Evolutionary conservation across 1,284 basidiomycete genomes (phyloP).

Genomic region (Neonothopanus nambi): DNA sequence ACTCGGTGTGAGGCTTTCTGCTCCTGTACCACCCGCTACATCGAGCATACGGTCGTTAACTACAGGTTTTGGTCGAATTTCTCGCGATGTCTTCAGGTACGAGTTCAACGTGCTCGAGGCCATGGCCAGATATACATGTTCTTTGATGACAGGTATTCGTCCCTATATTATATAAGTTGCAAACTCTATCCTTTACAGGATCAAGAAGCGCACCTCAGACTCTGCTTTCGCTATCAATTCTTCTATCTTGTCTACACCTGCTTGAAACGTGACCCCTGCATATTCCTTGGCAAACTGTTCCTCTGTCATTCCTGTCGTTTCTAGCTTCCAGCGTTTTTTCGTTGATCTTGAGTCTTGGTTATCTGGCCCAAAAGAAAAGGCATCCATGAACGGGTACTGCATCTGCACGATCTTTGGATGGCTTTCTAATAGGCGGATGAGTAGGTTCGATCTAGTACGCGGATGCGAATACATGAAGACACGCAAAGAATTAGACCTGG

Average conservation of each 20-base stretch:
- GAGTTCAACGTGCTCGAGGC: constrained; percentile 1
- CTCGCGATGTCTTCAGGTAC: not conserved
- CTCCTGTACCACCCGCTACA: not conserved
- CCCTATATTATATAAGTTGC: not conserved
- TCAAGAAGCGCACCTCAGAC: not conserved
- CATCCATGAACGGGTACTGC: constrained; percentile 1
- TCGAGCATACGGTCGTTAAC: constrained; percentile 8
- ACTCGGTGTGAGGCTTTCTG: not conserved
- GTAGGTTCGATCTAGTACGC: constrained; percentile 7
- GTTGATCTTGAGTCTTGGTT: not conserved
- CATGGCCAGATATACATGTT: not conserved
- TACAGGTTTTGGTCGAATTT: not conserved
- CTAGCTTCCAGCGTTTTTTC: not conserved
- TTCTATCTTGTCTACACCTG: constrained; percentile 1
- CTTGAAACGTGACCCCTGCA: not conserved
- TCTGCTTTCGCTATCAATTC: constrained; percentile 5
- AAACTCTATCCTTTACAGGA: not conserved
- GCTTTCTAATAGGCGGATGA: constrained; percentile 4
- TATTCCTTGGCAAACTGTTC: constrained; percentile 2
- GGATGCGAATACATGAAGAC: constrained; percentile 8
- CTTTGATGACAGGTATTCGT: constrained; percentile 6
- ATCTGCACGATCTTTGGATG: not conserved
- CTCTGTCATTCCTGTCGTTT: constrained; percentile 1
- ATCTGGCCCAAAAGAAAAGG: not conserved
- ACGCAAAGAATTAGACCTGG: no score